Evolutionary conservation across 2,329 filamentous ascomycete genomes (phyloP), one percentile per base, ranked within the genome.

Genomic region (Phaeomoniella chlamydospora): DNA sequence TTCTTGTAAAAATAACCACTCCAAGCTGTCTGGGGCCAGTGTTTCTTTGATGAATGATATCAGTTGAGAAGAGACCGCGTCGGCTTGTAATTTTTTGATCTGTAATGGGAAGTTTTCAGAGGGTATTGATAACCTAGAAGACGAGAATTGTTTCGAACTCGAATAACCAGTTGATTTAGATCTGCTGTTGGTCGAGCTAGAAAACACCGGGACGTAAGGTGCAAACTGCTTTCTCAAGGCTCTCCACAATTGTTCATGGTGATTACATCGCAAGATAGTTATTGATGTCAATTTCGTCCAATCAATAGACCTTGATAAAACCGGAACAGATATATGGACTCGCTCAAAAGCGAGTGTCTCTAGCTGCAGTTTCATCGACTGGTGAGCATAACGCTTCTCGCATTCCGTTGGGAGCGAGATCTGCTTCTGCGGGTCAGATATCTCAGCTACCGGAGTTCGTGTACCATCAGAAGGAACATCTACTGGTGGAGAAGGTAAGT

Each of bases 1-100:
- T 61, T 87, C 80, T 53, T 87, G 81, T 34, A 90, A 56, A 51
- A 86, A 86, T 6, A 90, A 64, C 5, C 76, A 76, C 54, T 90
- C 80, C n/a, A 90, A 62, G 17, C 74, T 80, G 52, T 90, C 83
- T 1, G 83, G 83, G 14, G 77, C 77, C 26, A 90, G 64, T 0
- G 80, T 78, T 41, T 87, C 80, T 46, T 79, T 82, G 42, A 90
- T 64, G 49, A 90, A 88, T 1, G 67, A 65, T 37, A 90, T 73
- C 12, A 90, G 59, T 15, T 77, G 65, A 5, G 70, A 62, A 1
- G 80, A 81, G 2, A 81, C 77, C 10, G 67, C 68, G 54, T 90
- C 81, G 1, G 80, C 84, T 48, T 87, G 80, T 11, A 90, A 68
- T 43, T 77, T 72, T 55, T 78, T 86, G 35, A 90, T 58, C 4